These are phyloP conservation scores for Ensete glaucum DNA, from an alignment of 176 grass and related monocot species.

Conservation along the genomic window DNA sequence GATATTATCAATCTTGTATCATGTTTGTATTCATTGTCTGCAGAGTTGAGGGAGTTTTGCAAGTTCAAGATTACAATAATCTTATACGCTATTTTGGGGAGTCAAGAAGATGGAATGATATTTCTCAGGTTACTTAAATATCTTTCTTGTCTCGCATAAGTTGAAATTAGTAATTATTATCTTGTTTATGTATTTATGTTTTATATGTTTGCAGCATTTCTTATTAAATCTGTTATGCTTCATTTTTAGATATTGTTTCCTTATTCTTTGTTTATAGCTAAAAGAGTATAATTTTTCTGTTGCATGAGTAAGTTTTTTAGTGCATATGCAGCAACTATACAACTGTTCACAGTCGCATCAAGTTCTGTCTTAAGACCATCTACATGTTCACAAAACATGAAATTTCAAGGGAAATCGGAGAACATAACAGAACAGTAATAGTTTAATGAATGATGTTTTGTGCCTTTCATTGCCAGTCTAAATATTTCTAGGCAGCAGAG, in stretches of 20 bases:
- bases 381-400: no score
- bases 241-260: background rate
- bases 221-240: background rate
- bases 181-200: background rate
- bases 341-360: no score
- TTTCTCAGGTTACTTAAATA: conserved; percentile 46
- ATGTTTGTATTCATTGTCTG: background rate
- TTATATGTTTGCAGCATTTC: background rate
- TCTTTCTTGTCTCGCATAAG: background rate
- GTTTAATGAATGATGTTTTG: background rate
- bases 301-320: no score
- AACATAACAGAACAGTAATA: background rate
- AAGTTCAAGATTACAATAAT: conserved; percentile 70
- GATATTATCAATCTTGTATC: background rate
- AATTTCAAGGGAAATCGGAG: no score
- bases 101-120: conserved; percentile 43
- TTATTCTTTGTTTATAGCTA: background rate
- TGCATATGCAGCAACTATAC: no score
- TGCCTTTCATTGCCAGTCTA: background rate
- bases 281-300: no score
- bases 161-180: background rate
- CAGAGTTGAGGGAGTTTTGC: conserved; percentile 59
- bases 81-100: conserved; percentile 68
- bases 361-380: no score
- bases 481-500: background rate